phyloP scores from a whole-genome alignment of 805 yeast species.

The Kuraishia hungarica region DNA sequence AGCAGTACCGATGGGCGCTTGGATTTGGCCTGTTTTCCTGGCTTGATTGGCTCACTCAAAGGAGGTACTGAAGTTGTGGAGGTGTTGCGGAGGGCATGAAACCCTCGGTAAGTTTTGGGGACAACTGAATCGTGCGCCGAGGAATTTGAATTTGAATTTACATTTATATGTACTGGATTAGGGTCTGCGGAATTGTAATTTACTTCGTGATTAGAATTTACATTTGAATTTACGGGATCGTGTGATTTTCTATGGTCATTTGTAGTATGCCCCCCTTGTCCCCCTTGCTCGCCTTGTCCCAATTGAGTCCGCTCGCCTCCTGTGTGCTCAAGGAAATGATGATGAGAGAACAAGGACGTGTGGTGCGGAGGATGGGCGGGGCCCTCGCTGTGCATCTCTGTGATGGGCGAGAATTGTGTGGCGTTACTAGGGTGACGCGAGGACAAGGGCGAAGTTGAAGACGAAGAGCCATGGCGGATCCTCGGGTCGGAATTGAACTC shows the following conservation, averaged over 20 bases:
- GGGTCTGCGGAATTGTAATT: too few relatives aligned
- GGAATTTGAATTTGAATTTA: too few relatives aligned
- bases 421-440: not conserved
- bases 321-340: too few relatives aligned
- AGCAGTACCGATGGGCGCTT: slow-evolving; percentile 10
- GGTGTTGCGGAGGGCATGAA: not conserved
- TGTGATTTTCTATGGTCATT: too few relatives aligned
- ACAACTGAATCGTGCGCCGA: not conserved
- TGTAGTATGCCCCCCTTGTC: too few relatives aligned
- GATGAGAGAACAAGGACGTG: too few relatives aligned
- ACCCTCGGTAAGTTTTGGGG: not conserved
- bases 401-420: not conserved
- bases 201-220: too few relatives aligned
- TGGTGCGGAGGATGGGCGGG: not conserved
- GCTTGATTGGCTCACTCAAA: slow-evolving; percentile 11
- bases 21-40: slow-evolving; percentile 13
- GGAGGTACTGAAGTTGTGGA: slow-evolving; percentile 8
- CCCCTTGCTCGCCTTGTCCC: too few relatives aligned
- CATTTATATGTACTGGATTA: too few relatives aligned
- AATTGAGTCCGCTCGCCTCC: too few relatives aligned
- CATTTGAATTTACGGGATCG: too few relatives aligned
- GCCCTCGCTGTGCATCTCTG: not conserved
- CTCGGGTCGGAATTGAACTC: not conserved
- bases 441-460: not conserved
- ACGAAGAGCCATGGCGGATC: not conserved